Percentiles rank a stretch among this genome's conserved stretches.
Conservation (phyloP, 495 filamentous ascomycete species). For the Letharia lupina region DNA sequence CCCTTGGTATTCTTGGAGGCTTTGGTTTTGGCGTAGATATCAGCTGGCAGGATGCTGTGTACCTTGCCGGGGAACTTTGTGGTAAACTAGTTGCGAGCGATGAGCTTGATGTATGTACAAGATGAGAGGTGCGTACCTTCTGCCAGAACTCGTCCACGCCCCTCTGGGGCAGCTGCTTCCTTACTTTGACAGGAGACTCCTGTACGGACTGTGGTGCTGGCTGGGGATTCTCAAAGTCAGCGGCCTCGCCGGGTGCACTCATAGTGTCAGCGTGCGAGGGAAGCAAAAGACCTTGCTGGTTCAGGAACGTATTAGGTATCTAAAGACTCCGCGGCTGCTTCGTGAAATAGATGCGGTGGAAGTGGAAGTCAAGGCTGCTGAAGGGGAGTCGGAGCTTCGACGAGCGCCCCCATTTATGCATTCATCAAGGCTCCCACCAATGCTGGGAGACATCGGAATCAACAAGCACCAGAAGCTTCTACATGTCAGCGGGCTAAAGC, state of each 20-base stretch:
- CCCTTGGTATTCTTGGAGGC: conserved; percentile 47
- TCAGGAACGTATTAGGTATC: background rate
- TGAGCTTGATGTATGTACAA: conserved; percentile 37
- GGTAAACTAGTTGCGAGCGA: conserved; percentile 3
- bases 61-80: conserved; percentile 44
- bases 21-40: conserved; percentile 57
- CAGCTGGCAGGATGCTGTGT: conserved; percentile 64
- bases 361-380: conserved; percentile 2
- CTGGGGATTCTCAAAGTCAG: conserved; percentile 2
- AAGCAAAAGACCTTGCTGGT: too few relatives aligned
- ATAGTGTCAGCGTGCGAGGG: background rate
- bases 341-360: background rate
- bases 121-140: conserved; percentile 57
- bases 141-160: conserved; percentile 71
- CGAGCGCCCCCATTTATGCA: background rate
- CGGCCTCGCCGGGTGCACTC: conserved; percentile 7
- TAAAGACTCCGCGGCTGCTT: background rate
- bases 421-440: background rate
- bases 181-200: conserved; percentile 34
- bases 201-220: conserved; percentile 5
- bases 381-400: background rate
- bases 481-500: conserved; percentile 6
- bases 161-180: conserved; percentile 57
- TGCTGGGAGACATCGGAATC: background rate
- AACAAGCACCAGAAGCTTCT: background rate